Conservation (phyloP, 441 rosid genomes). For the Euphorbia corollata region DNA sequence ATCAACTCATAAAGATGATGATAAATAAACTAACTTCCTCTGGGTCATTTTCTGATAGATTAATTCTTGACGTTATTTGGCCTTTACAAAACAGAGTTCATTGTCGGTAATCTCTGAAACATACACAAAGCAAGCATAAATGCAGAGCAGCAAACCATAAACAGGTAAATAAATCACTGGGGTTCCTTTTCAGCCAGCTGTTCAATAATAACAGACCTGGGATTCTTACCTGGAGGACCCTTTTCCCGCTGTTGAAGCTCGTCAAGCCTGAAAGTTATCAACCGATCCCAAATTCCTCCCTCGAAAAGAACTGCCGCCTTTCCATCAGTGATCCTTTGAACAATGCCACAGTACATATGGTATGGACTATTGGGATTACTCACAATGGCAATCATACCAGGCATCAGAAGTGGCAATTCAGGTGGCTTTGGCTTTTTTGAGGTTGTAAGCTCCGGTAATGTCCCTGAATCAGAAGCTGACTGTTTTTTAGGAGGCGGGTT, state of each 20-base stretch:
- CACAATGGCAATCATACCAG: slow-evolving; percentile 77
- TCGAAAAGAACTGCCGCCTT: slow-evolving; percentile 73
- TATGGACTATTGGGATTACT: slow-evolving; percentile 60
- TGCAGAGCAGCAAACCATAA: slow-evolving; percentile 7
- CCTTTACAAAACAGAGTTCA: slow-evolving; percentile 10
- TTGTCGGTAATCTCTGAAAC: slow-evolving; percentile 11
- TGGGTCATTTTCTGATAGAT: slow-evolving; percentile 9
- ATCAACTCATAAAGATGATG: slow-evolving; percentile 7
- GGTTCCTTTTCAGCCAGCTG: slow-evolving; percentile 33
- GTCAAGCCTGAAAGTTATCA: slow-evolving; percentile 66
- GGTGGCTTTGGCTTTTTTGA: slow-evolving; percentile 62
- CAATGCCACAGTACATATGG: slow-evolving; percentile 73
- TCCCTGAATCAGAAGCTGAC: slow-evolving; percentile 19
- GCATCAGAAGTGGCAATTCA: slow-evolving; percentile 62
- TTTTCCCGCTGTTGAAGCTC: slow-evolving; percentile 74
- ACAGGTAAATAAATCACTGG: slow-evolving; percentile 14
- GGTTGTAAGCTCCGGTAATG: slow-evolving; percentile 12
- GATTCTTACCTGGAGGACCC: slow-evolving; percentile 76
- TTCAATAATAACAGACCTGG: slow-evolving; percentile 61
- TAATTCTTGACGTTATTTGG: slow-evolving; percentile 10
- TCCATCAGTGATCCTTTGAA: slow-evolving; percentile 76
- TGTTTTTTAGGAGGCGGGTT: slow-evolving; percentile 60
- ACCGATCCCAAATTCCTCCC: slow-evolving; percentile 80
- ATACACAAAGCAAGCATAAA: slow-evolving; percentile 12
- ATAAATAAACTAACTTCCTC: slow-evolving; percentile 7